Conservation (phyloP, 2,329 filamentous ascomycete species). For the Penicillium italicum region DNA sequence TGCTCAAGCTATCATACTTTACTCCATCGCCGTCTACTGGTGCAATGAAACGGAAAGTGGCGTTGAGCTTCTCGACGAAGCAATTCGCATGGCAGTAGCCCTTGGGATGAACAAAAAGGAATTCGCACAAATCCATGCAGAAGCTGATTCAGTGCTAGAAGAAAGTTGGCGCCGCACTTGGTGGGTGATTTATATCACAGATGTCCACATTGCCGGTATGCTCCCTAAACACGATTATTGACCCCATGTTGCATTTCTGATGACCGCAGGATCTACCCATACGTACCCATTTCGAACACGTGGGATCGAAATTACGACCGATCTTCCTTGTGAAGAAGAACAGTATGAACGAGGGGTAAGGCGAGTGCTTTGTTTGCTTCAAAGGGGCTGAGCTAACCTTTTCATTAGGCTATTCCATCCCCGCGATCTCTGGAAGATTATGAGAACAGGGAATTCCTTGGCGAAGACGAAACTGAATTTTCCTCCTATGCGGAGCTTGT, state of each 20-base stretch:
- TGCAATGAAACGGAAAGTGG: conserved; percentile 11
- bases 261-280: conserved; percentile 10
- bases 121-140: not conserved
- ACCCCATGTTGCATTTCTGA: not conserved
- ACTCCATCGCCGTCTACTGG: conserved; percentile 21
- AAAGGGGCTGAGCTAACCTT: not conserved
- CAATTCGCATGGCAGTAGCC: conserved; percentile 9
- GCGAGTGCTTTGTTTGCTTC: conserved; percentile 2
- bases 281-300: conserved; percentile 24
- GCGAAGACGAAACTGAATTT: conserved; percentile 18
- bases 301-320: conserved; percentile 18
- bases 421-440: conserved; percentile 29
- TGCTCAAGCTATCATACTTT: conserved; percentile 23
- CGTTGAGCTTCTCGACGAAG: conserved; percentile 6
- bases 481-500: conserved; percentile 32
- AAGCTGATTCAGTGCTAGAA: conserved; percentile 13
- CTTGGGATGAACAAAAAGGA: conserved; percentile 11
- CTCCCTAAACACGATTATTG: not conserved
- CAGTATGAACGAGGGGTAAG: conserved; percentile 24
- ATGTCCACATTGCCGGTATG: conserved; percentile 71
- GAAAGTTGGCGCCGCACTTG: conserved; percentile 47
- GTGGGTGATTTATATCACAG: conserved; percentile 58
- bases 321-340: conserved; percentile 30
- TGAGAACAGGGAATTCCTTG: conserved; percentile 30
- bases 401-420: conserved; percentile 6